phyloP scores from a whole-genome alignment of 1,284 basidiomycete species.

The Heterobasidion occidentale region DNA sequence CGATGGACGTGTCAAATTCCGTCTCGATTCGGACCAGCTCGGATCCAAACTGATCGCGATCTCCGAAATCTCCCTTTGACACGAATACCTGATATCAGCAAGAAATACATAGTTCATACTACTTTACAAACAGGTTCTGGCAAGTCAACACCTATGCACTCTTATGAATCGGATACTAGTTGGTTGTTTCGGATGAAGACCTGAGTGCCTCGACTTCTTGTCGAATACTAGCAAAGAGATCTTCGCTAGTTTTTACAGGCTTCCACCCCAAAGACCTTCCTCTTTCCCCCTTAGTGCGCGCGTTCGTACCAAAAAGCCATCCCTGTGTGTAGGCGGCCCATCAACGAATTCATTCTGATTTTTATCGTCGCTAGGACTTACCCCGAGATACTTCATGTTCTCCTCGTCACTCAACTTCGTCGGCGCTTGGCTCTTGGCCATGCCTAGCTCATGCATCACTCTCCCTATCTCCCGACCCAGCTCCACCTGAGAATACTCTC shows the following conservation, averaged over 20 bases:
- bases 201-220: background rate
- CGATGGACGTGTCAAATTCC: too few relatives aligned
- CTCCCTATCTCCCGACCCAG: constrained; percentile 31
- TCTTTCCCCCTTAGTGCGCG: background rate
- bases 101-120: too few relatives aligned
- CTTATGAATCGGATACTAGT: too few relatives aligned
- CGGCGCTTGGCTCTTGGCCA: constrained; percentile 8
- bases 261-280: background rate
- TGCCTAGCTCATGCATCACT: constrained; percentile 33
- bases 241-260: background rate
- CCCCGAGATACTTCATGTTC: constrained; percentile 22
- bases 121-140: too few relatives aligned
- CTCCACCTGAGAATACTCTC: constrained; percentile 26
- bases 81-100: too few relatives aligned
- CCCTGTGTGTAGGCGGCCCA: background rate
- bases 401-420: constrained; percentile 12
- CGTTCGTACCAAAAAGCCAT: background rate
- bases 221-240: background rate
- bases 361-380: background rate
- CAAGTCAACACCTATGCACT: too few relatives aligned
- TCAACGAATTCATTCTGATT: background rate
- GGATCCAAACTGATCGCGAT: too few relatives aligned
- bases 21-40: too few relatives aligned
- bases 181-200: too few relatives aligned
- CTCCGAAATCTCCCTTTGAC: too few relatives aligned